Percentiles rank a stretch among this genome's conserved stretches.
These are phyloP conservation scores for Boletus reticulatus DNA, from an alignment of 768 basidiomycete species.

Conservation along the genomic window DNA sequence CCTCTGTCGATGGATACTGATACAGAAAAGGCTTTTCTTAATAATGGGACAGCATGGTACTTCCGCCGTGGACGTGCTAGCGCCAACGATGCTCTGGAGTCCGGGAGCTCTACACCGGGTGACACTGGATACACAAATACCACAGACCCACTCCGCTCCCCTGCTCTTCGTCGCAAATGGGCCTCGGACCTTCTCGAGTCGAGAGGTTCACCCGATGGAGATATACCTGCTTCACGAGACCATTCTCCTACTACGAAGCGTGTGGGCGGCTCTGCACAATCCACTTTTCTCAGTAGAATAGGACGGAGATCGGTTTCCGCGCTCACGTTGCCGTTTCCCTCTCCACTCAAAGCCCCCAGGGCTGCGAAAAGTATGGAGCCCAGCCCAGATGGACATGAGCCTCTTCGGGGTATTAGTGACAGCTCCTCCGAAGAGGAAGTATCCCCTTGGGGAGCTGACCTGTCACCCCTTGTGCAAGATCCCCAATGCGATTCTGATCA, in stretches of 20 bases:
- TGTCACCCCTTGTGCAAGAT: slow-evolving; percentile 6
- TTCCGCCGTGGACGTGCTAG: slow-evolving; percentile 47
- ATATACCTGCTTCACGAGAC: slow-evolving; percentile 9
- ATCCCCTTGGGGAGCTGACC: slow-evolving; percentile 9
- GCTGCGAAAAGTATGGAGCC: slow-evolving; percentile 24
- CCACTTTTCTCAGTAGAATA: slow-evolving; percentile 42
- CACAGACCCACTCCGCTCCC: slow-evolving; percentile 40
- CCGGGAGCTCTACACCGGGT: slow-evolving; percentile 34
- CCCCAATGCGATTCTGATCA: slow-evolving; percentile 16
- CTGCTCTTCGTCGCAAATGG: slow-evolving; percentile 48
- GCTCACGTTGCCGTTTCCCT: slow-evolving; percentile 36
- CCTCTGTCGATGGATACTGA: slow-evolving; percentile 80
- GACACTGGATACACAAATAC: slow-evolving; percentile 25
- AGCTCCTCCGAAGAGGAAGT: slow-evolving; percentile 52
- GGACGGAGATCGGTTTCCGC: slow-evolving; percentile 45
- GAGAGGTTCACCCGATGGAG: slow-evolving; percentile 19
- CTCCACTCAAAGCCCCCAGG: slow-evolving; percentile 21
- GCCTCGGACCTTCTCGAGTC: slow-evolving; percentile 41
- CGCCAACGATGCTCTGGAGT: slow-evolving; percentile 23
- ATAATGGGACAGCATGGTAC: slow-evolving; percentile 51
- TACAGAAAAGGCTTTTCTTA: slow-evolving; percentile 64
- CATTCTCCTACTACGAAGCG: slow-evolving; percentile 6
- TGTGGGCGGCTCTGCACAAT: slow-evolving; percentile 14
- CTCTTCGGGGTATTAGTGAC: slow-evolving; percentile 53
- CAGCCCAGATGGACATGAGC: slow-evolving; percentile 33